Evolutionary conservation across 2,329 filamentous ascomycete genomes (phyloP), one percentile per base, ranked within the genome.

Genomic region (Neonectria ditissima): DNA sequence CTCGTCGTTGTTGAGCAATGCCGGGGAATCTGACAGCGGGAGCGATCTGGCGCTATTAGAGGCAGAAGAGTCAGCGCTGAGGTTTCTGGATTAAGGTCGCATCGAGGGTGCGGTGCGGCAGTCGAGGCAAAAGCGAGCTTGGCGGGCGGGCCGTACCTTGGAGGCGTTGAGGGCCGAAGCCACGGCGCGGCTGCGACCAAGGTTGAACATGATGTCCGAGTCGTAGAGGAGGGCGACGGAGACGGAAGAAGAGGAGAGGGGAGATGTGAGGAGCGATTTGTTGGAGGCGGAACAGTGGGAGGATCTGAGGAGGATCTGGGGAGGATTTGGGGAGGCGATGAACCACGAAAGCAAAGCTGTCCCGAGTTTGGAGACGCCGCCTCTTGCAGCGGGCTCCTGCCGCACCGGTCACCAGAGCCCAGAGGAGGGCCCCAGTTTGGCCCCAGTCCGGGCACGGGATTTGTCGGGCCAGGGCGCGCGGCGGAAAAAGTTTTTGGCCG

Each of bases 111-210:
- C 39, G 47, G 52, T 47, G 57, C 48, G 47, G 52, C 52, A 37
- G 44, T 54, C 54, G 66, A 69, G 62, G 61, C 67, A 61, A 59
- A 69, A 62, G 58, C 62, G 63, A 71, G 65, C 66, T 59, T 50
- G 58, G 59, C 37, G 55, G 34, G 37, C 59, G 55, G 48, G 44
- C 24, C 86, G 80, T 83, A 94, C 93, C 86, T 89, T 91, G 81
- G 89, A 88, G 79, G 91, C 89, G 82, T 89, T 90, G 80, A 97
- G 81, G 81, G 91, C 92, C 83, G 92, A 89, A 80, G 91, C 89
- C 83, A 95, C 84, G 80, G 91, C 91, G 82, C 91, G 88, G 83
- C 88, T 91, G 84, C 93, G 91, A 80, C 91, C 91, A 80, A 97
- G 84, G 83, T 91, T 96, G 86, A 94, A 97, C 94, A 97, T 97